phyloP scores from a whole-genome alignment of 2,329 filamentous ascomycete genomes.

The Pseudogymnoascus sp. region DNA sequence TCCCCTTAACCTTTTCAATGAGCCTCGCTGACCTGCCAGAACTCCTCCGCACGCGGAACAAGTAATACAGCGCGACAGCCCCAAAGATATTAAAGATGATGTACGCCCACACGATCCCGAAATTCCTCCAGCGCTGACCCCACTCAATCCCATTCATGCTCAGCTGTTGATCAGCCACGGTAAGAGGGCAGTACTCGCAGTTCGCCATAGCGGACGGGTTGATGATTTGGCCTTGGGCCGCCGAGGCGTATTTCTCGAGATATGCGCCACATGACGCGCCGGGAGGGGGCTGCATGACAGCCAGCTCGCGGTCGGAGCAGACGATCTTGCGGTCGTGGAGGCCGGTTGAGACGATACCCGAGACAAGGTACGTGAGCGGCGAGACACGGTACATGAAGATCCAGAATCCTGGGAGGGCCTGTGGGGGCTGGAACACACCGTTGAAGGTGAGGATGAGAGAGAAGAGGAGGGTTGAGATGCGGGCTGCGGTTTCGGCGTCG shows the following conservation, averaged over 20 bases:
- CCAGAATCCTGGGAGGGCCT: constrained; percentile 65
- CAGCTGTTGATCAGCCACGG: constrained; percentile 43
- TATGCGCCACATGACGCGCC: constrained; percentile 53
- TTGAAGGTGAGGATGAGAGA: constrained; percentile 67
- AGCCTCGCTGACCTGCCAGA: not conserved
- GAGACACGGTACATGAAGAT: constrained; percentile 78
- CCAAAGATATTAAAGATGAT: constrained; percentile 47
- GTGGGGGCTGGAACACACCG: constrained; percentile 60
- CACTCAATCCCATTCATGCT: constrained; percentile 43
- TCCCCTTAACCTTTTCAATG: not conserved
- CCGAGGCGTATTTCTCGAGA: constrained; percentile 40
- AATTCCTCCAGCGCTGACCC: constrained; percentile 57
- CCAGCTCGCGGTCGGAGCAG: constrained; percentile 63
- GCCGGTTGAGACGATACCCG: constrained; percentile 60
- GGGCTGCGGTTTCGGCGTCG: constrained; percentile 66
- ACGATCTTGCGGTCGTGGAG: constrained; percentile 57
- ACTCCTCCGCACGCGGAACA: constrained; percentile 30
- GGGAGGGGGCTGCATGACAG: constrained; percentile 52
- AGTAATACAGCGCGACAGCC: constrained; percentile 46
- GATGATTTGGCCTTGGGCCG: constrained; percentile 44
- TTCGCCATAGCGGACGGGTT: constrained; percentile 38
- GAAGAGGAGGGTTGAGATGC: constrained; percentile 70
- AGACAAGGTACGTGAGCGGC: constrained; percentile 55
- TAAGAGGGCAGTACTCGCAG: constrained; percentile 54
- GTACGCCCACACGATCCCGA: constrained; percentile 53